These are phyloP conservation scores for Populus tomentosa DNA, from an alignment of 441 rosid species.

Conservation along the genomic window DNA sequence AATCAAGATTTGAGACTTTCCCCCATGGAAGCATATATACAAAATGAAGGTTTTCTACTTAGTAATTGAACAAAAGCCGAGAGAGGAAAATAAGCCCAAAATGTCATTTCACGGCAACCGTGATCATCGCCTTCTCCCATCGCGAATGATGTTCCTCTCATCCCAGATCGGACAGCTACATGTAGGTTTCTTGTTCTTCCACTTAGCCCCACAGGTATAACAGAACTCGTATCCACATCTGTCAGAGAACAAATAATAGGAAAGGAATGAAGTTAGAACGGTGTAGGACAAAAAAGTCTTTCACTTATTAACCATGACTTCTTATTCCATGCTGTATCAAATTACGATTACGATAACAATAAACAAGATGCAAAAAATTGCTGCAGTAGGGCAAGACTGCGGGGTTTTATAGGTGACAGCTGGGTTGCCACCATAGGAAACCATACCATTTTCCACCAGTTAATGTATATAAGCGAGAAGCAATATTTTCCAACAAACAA, in stretches of 20 bases:
- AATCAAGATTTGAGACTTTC: neutral
- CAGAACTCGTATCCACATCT: constrained; percentile 62
- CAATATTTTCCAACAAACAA: neutral
- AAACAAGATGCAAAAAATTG: neutral
- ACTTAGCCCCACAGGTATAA: constrained; percentile 33
- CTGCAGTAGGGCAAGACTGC: neutral
- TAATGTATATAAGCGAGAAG: neutral
- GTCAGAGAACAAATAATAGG: neutral
- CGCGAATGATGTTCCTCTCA: constrained; percentile 21
- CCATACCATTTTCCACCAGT: neutral
- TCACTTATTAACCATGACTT: neutral
- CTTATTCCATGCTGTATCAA: neutral
- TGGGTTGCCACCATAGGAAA: neutral
- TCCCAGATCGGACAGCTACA: constrained; percentile 31
- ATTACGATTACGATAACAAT: neutral
- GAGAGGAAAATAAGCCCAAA: neutral
- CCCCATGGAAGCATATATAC: neutral
- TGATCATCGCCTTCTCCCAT: neutral
- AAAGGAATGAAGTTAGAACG: neutral
- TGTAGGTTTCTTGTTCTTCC: constrained; percentile 30
- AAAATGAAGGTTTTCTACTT: neutral
- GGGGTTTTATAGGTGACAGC: no score
- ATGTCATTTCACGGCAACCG: neutral
- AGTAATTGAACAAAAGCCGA: neutral
- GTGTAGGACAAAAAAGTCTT: neutral